Percentiles rank a stretch among this genome's conserved stretches.
Evolutionary conservation across 2,329 filamentous ascomycete species (phyloP).

Genomic region (Pestalotiopsis fici): DNA sequence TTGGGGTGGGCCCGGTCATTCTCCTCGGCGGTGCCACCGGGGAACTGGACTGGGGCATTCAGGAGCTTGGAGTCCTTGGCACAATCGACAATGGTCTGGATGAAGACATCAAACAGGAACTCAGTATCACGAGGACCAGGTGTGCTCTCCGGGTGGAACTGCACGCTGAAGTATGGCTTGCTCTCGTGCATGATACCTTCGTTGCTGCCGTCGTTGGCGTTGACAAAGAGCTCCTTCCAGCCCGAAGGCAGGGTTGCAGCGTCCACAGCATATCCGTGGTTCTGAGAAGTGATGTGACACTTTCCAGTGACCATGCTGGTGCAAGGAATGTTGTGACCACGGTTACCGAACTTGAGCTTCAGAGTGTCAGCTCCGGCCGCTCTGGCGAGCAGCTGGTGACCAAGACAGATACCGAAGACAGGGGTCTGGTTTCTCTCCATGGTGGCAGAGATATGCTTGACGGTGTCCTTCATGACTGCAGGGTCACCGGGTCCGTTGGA

Average conservation of each 20-base stretch:
- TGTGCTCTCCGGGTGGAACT: conserved; percentile 97
- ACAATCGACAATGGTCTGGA: conserved; percentile 77
- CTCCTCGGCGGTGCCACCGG: conserved; percentile 78
- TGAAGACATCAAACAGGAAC: conserved; percentile 95
- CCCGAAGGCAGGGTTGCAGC: conserved; percentile 70
- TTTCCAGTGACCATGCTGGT: conserved; percentile 93
- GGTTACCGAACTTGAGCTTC: conserved; percentile 99
- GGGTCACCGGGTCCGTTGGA: conserved; percentile 98
- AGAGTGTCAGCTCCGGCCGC: conserved; percentile 81
- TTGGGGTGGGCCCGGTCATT: conserved; percentile 76
- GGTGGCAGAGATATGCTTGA: conserved; percentile 75
- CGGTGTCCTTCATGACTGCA: conserved; percentile 76
- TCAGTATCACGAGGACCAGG: conserved; percentile 95
- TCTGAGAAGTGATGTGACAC: conserved; percentile 98
- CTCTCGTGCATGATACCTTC: conserved; percentile 89
- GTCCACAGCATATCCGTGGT: conserved; percentile 95
- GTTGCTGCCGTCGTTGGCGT: conserved; percentile 97
- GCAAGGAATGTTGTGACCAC: conserved; percentile 97
- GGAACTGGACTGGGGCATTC: conserved; percentile 77
- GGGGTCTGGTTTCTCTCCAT: conserved; percentile 80
- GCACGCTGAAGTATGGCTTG: conserved; percentile 97
- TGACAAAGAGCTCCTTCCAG: conserved; percentile 95
- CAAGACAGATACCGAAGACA: conserved; percentile 94
- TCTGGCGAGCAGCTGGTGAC: conserved; percentile 88
- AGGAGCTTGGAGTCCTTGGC: conserved; percentile 69